These are phyloP conservation scores for Cylindrodendrum hubeiense DNA, from an alignment of 2,329 filamentous ascomycete species.

Conservation along the genomic window DNA sequence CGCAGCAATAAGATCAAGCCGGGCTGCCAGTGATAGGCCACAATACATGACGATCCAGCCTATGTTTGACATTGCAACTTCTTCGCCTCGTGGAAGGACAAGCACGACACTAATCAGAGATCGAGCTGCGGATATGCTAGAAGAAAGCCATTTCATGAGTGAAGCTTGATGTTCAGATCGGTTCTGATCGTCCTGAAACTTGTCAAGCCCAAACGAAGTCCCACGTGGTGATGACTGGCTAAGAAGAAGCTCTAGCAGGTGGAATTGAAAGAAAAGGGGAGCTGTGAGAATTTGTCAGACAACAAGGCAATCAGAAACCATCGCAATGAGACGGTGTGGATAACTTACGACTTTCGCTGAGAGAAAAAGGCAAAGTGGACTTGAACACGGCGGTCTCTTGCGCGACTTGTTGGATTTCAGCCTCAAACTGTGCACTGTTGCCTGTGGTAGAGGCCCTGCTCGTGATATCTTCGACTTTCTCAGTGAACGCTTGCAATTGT, in stretches of 20 bases:
- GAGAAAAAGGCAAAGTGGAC: conserved; percentile 36
- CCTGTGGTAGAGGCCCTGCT: neutral
- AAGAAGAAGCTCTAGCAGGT: conserved; percentile 45
- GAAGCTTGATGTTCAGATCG: conserved; percentile 20
- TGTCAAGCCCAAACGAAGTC: conserved; percentile 43
- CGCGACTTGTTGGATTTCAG: conserved; percentile 22
- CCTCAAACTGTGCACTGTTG: conserved; percentile 13
- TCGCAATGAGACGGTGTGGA: accelerated
- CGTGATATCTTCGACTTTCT: conserved; percentile 42
- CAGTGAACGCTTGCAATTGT: conserved; percentile 40
- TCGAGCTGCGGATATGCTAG: conserved; percentile 44
- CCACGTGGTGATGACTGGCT: conserved; percentile 43
- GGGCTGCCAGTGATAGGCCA: conserved; percentile 43
- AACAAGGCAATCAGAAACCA: neutral
- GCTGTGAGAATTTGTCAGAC: too few relatives aligned
- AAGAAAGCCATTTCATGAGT: conserved; percentile 42
- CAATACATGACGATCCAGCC: conserved; percentile 49
- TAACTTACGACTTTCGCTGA: conserved; percentile 47
- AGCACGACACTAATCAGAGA: conserved; percentile 41
- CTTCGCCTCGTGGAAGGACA: conserved; percentile 40
- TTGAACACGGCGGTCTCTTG: conserved; percentile 35
- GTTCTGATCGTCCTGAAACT: conserved; percentile 27
- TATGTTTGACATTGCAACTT: conserved; percentile 45
- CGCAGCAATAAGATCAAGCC: conserved; percentile 45
- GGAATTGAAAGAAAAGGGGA: conserved; percentile 41